A percentile compares a stretch with the other conserved stretches of the same genome.
Conservation (phyloP, 306 rosid genomes). For the Citrullus colocynthis region DNA sequence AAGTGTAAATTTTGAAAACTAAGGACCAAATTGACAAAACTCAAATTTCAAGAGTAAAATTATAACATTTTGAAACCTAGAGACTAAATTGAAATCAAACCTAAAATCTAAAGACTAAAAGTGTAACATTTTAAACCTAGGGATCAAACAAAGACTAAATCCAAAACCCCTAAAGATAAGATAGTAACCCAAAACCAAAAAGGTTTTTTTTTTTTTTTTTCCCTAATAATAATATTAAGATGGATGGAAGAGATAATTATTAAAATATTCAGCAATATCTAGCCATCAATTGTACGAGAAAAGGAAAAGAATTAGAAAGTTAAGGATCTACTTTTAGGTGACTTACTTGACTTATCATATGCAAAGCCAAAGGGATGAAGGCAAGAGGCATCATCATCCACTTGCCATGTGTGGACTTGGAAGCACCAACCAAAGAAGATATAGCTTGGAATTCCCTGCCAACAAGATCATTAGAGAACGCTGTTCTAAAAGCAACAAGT, state of each 20-base stretch:
- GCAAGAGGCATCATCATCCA: conserved; percentile 1
- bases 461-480: neutral
- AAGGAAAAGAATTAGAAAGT: neutral
- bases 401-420: conserved; percentile 7
- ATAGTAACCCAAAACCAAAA: too few relatives aligned
- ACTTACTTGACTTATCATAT: conserved; percentile 6
- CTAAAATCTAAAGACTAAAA: too few relatives aligned
- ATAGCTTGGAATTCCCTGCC: neutral
- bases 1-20: too few relatives aligned
- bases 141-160: too few relatives aligned
- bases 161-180: too few relatives aligned
- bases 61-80: too few relatives aligned
- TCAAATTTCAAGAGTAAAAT: too few relatives aligned
- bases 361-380: neutral
- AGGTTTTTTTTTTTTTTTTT: too few relatives aligned
- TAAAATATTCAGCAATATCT: neutral
- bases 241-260: neutral
- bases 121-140: too few relatives aligned
- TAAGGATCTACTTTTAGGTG: neutral
- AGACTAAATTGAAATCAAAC: too few relatives aligned
- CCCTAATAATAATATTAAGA: too few relatives aligned
- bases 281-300: neutral
- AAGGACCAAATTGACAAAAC: too few relatives aligned
- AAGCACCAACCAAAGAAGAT: neutral
- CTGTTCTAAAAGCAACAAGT: neutral